Evolutionary conservation across 2,329 filamentous ascomycete genomes (phyloP).

Genomic region (Colletotrichum chlorophyti): DNA sequence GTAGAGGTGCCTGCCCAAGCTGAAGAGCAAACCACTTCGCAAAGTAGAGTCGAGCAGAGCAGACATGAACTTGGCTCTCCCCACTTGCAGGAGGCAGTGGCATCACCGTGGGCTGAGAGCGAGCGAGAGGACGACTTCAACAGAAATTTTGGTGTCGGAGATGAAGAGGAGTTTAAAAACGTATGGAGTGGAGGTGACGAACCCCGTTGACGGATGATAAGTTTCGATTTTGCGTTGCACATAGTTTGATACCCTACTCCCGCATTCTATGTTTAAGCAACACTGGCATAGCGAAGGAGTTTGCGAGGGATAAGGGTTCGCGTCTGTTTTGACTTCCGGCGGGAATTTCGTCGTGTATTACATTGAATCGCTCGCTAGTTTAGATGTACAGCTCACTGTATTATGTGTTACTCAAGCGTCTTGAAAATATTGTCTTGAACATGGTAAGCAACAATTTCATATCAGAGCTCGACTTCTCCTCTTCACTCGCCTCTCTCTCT

Average conservation of each 20-base stretch:
- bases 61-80: too few relatives aligned
- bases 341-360: background rate
- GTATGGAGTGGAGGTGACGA: conserved; percentile 47
- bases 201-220: conserved; percentile 2
- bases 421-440: too few relatives aligned
- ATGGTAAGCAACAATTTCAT: too few relatives aligned
- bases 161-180: conserved; percentile 52
- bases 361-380: too few relatives aligned
- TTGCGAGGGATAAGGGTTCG: conserved; percentile 16
- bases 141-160: conserved; percentile 34
- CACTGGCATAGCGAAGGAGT: conserved; percentile 38
- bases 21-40: background rate
- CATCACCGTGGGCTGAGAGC: conserved; percentile 28
- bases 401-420: too few relatives aligned
- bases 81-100: conserved; percentile 9
- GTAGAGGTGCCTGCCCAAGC: background rate
- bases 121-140: conserved; percentile 20
- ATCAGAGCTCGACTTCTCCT: too few relatives aligned
- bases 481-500: too few relatives aligned
- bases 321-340: background rate
- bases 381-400: too few relatives aligned
- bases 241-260: conserved; percentile 26
- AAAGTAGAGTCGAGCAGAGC: background rate
- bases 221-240: conserved; percentile 2
- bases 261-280: conserved; percentile 27